These are phyloP conservation scores for Alternaria rosae DNA, from an alignment of 2,329 filamentous ascomycete genomes.

Conservation along the genomic window DNA sequence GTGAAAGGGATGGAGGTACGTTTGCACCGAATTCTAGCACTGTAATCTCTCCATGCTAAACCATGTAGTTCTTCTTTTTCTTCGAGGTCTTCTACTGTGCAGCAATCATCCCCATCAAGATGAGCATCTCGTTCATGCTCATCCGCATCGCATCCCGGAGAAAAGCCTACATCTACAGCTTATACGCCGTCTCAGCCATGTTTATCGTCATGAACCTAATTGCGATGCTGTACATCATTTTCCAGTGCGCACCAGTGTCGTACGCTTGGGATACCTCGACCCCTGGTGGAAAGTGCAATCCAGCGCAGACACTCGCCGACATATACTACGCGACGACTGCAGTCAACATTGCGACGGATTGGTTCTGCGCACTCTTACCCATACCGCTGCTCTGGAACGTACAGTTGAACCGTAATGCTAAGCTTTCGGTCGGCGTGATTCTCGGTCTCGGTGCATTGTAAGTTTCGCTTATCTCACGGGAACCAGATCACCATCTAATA, in stretches of 20 bases:
- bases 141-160: slow-evolving; percentile 12
- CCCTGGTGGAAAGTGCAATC: slow-evolving; percentile 12
- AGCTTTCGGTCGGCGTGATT: slow-evolving; percentile 17
- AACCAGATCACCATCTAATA: slow-evolving; percentile 6
- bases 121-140: slow-evolving; percentile 17
- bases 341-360: slow-evolving; percentile 15
- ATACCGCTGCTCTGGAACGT: slow-evolving; percentile 16
- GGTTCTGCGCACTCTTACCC: slow-evolving; percentile 14
- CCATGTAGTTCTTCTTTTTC: slow-evolving; percentile 10
- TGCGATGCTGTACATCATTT: slow-evolving; percentile 14
- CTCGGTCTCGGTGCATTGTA: slow-evolving; percentile 16
- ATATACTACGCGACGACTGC: slow-evolving; percentile 15
- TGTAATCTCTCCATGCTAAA: not conserved
- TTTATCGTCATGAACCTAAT: slow-evolving; percentile 15
- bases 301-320: slow-evolving; percentile 9
- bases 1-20: slow-evolving; percentile 12
- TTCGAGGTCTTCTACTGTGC: slow-evolving; percentile 14
- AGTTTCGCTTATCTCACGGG: slow-evolving; percentile 9
- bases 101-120: slow-evolving; percentile 14
- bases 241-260: slow-evolving; percentile 12
- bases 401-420: slow-evolving; percentile 14
- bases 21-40: not conserved
- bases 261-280: slow-evolving; percentile 16
- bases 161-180: slow-evolving; percentile 6
- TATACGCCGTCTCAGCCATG: slow-evolving; percentile 11